These are phyloP conservation scores for Boletus coccyginus DNA, from an alignment of 768 basidiomycete species.

Conservation along the genomic window DNA sequence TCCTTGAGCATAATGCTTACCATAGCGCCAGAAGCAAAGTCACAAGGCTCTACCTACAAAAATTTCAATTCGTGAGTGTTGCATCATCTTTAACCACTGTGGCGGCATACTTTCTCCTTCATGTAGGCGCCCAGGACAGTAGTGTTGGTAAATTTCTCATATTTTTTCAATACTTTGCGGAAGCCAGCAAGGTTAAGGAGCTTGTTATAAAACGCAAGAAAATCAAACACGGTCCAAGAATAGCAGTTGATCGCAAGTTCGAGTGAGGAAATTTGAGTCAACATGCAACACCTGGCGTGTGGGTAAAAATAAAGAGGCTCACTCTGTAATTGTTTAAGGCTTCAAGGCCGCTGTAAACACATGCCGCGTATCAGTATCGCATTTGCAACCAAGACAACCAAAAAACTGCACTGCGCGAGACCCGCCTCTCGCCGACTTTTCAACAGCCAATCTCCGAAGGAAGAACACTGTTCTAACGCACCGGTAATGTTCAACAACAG, in stretches of 20 bases:
- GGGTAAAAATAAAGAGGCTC: neutral
- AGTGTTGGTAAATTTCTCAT: conserved; percentile 75
- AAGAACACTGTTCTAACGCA: conserved; percentile 24
- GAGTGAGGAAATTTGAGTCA: neutral
- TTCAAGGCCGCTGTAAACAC: conserved; percentile 61
- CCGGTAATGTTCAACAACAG: conserved; percentile 40
- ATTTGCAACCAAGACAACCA: neutral
- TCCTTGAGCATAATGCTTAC: conserved; percentile 68
- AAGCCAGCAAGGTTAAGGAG: conserved; percentile 90
- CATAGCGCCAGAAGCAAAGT: conserved; percentile 61
- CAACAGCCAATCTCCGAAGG: neutral
- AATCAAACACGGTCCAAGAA: neutral
- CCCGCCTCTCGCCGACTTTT: neutral
- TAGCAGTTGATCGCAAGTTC: neutral
- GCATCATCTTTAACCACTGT: neutral
- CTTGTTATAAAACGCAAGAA: conserved; percentile 33
- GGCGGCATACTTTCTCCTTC: conserved; percentile 58
- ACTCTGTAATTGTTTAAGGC: conserved; percentile 88
- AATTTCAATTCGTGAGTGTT: neutral
- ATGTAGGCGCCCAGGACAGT: conserved; percentile 76
- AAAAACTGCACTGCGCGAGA: neutral
- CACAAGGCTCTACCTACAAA: conserved; percentile 60
- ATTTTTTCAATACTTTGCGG: conserved; percentile 82
- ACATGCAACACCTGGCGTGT: neutral
- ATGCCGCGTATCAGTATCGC: conserved; percentile 9